Evolutionary conservation across 805 yeast species (phyloP).

Genomic region (Cyberlindnera galapagoensis): DNA sequence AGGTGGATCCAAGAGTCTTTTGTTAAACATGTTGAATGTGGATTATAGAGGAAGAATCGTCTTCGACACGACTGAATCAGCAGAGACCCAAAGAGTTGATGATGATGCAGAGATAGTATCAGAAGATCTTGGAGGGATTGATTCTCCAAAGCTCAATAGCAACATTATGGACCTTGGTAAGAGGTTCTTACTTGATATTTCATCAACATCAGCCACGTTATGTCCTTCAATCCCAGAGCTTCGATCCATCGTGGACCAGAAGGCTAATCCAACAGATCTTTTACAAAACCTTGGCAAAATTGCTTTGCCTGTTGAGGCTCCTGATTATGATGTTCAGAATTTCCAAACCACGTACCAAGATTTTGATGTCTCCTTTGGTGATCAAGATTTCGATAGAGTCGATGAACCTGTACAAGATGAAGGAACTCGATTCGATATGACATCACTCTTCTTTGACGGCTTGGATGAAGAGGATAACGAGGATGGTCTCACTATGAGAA

Average conservation of each 20-base stretch:
- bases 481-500: constrained; percentile 16
- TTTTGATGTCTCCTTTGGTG: constrained; percentile 11
- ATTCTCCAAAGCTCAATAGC: constrained; percentile 1
- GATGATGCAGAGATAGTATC: constrained; percentile 5
- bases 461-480: constrained; percentile 19
- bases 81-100: constrained; percentile 13
- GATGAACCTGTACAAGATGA: constrained; percentile 7
- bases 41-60: constrained; percentile 49
- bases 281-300: constrained; percentile 9
- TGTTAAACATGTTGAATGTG: constrained; percentile 53
- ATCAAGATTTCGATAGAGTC: constrained; percentile 2
- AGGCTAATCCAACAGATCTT: constrained; percentile 11
- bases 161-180: constrained; percentile 10
- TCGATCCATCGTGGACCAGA: constrained; percentile 16
- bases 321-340: constrained; percentile 2
- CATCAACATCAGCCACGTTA: constrained; percentile 3
- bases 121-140: constrained; percentile 6
- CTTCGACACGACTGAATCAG: constrained; percentile 48
- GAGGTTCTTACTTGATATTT: constrained; percentile 6
- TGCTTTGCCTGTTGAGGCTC: constrained; percentile 5
- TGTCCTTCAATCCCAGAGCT: constrained; percentile 19
- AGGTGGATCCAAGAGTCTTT: constrained; percentile 68
- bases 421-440: constrained; percentile 17
- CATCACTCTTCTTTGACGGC: constrained; percentile 23
- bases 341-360: constrained; percentile 13